Evolutionary conservation across 345 rosid genomes (phyloP).

Genomic region (Camelina neglecta): DNA sequence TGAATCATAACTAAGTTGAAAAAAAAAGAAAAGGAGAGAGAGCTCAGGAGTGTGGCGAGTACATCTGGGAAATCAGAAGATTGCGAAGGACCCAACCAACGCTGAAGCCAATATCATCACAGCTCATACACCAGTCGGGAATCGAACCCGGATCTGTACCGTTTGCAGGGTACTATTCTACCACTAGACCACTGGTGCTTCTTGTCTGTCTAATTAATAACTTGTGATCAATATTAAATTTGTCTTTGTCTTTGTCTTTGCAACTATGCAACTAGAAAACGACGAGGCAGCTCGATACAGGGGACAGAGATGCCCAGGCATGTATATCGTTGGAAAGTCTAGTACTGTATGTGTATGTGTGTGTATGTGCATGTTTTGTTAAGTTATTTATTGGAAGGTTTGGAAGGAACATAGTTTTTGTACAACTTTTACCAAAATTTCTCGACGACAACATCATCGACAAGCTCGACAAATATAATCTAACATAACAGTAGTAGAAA

Average conservation of each 20-base stretch:
- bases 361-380: neutral
- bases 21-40: neutral
- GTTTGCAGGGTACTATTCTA: conserved; percentile 24
- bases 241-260: no score
- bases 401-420: conserved; percentile 22
- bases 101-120: neutral
- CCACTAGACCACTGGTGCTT: no score
- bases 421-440: conserved; percentile 30
- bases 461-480: conserved; percentile 22
- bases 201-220: no score
- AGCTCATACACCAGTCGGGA: conserved; percentile 66
- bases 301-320: neutral
- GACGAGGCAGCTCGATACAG: no score
- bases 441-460: conserved; percentile 16
- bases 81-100: conserved; percentile 18
- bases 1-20: no score
- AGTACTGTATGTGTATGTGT: no score
- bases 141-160: conserved; percentile 75
- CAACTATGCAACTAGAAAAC: no score
- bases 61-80: neutral
- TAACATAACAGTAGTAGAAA: conserved; percentile 1
- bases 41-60: no score
- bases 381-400: conserved; percentile 6
- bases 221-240: no score
- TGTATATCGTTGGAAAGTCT: neutral